Evolutionary conservation across 768 basidiomycete species (phyloP), one percentile per base, ranked within the genome.

Genomic region (Ephemerocybe angulata): DNA sequence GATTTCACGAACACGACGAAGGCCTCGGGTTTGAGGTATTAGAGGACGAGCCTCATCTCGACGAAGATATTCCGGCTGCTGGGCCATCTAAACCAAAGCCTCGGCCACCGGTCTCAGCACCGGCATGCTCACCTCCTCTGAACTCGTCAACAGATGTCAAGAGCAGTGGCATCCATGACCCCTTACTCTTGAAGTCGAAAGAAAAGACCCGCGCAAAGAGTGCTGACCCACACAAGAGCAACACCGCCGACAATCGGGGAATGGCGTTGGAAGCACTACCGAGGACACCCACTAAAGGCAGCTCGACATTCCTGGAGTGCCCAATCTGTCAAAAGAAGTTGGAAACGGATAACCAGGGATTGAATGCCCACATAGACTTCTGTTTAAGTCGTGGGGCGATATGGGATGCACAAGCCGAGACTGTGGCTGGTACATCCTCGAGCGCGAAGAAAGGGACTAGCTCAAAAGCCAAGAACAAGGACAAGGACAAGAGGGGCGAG

Each of bases 291-390:
- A 46, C 10, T 25, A 13, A n/a, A n/a, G n/a, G n/a, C n/a, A n/a
- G 28, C 6, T 33, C 33, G 29, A 21, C 37, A 10, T 24, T 37
- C 33, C 43, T 46, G 30, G 67, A 68, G 0, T 95, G 92, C 67
- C 93, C 94, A 3, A 74, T 94, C 22, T 95, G 91, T 62, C 65
- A 70, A 24, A 84, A 81, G 64, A 66, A 70, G 12, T 66, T 93
- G 52, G 72, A 78, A 56, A 83, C 79, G 1, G 85, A 92, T 66
- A 97, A 97, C 65, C 75, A 79, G 46, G 85, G 81, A 4, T 70
- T 97, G 30, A 96, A 97, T 64, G 76, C 82, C n/a, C 93, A 97
- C 63, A 78, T 97, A 41, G 93, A 97, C 68, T 88, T 86, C 62
- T 97, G 94, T 64, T 68, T 97, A 49, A 94, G 90, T 65, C 82